Base-by-base conservation (phyloP, 2,329 filamentous ascomycete genomes). In the Madurella fahalii region DNA sequence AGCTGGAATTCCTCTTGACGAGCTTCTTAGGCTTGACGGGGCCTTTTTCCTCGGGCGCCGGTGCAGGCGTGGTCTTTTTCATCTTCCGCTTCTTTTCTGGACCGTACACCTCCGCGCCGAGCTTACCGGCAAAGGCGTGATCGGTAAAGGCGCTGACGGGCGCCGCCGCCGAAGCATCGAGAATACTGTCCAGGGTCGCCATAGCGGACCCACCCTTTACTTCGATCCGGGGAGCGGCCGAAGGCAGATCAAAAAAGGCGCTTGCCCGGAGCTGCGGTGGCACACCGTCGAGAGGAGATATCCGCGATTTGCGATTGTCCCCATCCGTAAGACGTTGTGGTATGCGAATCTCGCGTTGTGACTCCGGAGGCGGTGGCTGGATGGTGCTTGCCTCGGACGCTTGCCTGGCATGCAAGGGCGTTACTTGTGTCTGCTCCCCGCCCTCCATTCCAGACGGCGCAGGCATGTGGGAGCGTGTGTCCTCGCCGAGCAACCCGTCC, bases 91-190 rank as follows among this genome's bases (percentile, higher is more conserved):
- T 76, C 63, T 79, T 81, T 68, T 77, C 80, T 61, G 74, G 67
- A 34, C 87, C 87, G 66, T 94, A 95, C 0, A 92, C 81, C 63
- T 93, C 88, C 4, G 81, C 69, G 20, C 90, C 88, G 11, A 91
- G 76, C 58, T 84, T 83, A 4, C 91, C 91, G 30, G 86, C 88
- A 65, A 89, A 91, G 0, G 86, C 83, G 68, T 96, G 91, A 65
- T 96, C 90, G 0, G 89, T 95, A 64, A 97, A 97, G 25, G 92
- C 93, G 61, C 80, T 90, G 31, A 96, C 91, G 1, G 94, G 94
- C 0, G 94, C 93, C 56, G 80, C 82, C 2, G 90, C 89, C 2
- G 93, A 94, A 8, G 93, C 94, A 67, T 96, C 88, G 15, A 99
- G 79, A 50, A 99, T 95, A 67, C 85, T 92, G 61, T 99, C 92